Evolutionary conservation across 306 rosid species (phyloP).

Genomic region (Quillaja saponaria): DNA sequence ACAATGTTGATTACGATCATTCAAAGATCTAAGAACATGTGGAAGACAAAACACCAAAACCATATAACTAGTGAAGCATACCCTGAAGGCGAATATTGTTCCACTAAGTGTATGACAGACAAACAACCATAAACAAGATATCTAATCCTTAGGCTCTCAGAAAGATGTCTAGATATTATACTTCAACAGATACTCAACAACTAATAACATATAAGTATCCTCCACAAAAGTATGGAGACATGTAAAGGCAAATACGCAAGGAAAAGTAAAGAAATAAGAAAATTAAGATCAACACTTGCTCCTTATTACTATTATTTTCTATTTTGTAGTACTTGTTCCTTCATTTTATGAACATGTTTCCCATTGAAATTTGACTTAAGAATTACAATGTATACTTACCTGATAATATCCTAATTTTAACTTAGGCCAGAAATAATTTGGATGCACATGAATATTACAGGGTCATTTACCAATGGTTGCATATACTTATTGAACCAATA

Average conservation of each 20-base stretch:
- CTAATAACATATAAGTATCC: not conserved
- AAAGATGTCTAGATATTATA: not conserved
- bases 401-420: not conserved
- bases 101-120: not conserved
- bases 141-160: not conserved
- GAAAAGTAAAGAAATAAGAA: not conserved
- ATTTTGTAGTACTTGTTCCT: not conserved
- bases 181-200: not conserved
- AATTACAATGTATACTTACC: not conserved
- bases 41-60: not conserved
- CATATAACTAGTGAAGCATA: not conserved
- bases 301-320: not conserved
- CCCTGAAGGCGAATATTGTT: too few relatives aligned
- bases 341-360: not conserved
- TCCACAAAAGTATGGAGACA: not conserved
- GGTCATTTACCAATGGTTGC: not conserved
- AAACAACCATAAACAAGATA: not conserved
- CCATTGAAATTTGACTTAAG: not conserved
- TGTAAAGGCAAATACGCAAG: not conserved
- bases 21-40: constrained; percentile 21
- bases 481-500: not conserved
- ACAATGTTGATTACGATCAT: constrained; percentile 1
- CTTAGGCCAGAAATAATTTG: not conserved
- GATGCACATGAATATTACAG: too few relatives aligned
- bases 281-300: not conserved